Percentiles rank a stretch among this genome's conserved stretches.
Conservation (phyloP, 2,329 filamentous ascomycete genomes). For the Ophiocordyceps robertsii region DNA sequence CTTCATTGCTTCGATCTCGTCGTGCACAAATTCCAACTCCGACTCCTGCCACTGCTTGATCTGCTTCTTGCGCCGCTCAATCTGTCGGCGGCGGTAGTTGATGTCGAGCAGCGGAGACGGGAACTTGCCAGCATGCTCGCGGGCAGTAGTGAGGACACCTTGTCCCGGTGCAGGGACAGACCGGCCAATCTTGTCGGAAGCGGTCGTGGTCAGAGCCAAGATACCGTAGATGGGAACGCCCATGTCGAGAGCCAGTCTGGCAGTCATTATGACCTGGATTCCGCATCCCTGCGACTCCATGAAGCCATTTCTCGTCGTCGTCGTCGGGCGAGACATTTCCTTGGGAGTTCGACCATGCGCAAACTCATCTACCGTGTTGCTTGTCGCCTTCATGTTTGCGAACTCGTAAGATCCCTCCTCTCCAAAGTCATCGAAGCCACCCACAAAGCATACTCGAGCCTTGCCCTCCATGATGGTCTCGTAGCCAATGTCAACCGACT, state of each 20-base stretch:
- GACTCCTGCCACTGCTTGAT: slow-evolving; percentile 96
- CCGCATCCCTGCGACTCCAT: slow-evolving; percentile 99
- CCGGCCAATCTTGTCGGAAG: slow-evolving; percentile 97
- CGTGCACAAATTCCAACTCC: slow-evolving; percentile 82
- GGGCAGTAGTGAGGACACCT: slow-evolving; percentile 90
- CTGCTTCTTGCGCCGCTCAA: slow-evolving; percentile 84
- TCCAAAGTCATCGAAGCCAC: slow-evolving; percentile 98
- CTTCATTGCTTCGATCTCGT: slow-evolving; percentile 87
- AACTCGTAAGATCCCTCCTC: slow-evolving; percentile 99
- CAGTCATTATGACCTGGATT: slow-evolving; percentile 98
- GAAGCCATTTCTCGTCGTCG: slow-evolving; percentile 92
- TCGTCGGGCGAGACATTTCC: slow-evolving; percentile 97
- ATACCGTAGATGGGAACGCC: slow-evolving; percentile 96
- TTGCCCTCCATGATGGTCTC: slow-evolving; percentile 98
- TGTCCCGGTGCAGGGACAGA: slow-evolving; percentile 94
- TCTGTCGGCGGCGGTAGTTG: slow-evolving; percentile 90
- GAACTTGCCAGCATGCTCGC: slow-evolving; percentile 83
- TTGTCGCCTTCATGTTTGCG: slow-evolving; percentile 99
- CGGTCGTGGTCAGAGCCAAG: slow-evolving; percentile 83
- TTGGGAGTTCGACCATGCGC: slow-evolving; percentile 86
- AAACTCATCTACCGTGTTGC: slow-evolving; percentile 94
- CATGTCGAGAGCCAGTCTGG: slow-evolving; percentile 92
- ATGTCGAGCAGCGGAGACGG: slow-evolving; percentile 93
- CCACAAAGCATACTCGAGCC: slow-evolving; percentile 91
- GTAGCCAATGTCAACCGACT: slow-evolving; percentile 94